phyloP scores from a whole-genome alignment of 2,329 filamentous ascomycete species.

The Neobulgaria alba region DNA sequence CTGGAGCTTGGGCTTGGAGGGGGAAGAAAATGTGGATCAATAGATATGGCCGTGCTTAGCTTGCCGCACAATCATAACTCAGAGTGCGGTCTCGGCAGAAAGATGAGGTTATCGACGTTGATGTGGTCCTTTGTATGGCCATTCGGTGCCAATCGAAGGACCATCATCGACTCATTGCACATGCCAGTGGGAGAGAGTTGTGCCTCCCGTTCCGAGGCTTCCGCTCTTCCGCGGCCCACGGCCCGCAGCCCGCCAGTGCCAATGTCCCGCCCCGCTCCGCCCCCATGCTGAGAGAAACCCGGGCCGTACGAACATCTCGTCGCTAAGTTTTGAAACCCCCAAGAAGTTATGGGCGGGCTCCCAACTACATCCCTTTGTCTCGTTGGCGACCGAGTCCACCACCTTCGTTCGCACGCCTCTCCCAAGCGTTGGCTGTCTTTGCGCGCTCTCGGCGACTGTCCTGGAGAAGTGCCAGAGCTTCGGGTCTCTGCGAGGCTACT shows the following conservation, averaged over 20 bases:
- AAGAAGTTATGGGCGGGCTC: not conserved
- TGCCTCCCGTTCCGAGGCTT: too few species aligned
- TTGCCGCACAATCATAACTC: not conserved
- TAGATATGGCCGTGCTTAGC: not conserved
- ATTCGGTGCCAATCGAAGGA: too few species aligned
- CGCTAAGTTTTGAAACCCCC: not conserved
- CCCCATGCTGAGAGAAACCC: too few species aligned
- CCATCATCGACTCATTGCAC: too few species aligned
- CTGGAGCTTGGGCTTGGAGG: not conserved
- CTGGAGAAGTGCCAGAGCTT: slow-evolving; percentile 27
- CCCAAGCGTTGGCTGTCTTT: slow-evolving; percentile 25
- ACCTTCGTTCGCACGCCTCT: slow-evolving; percentile 13
- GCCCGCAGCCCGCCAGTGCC: too few species aligned
- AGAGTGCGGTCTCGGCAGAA: too few species aligned
- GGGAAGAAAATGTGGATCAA: not conserved
- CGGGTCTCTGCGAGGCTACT: slow-evolving; percentile 25
- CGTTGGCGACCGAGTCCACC: slow-evolving; percentile 11
- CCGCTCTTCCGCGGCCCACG: too few species aligned
- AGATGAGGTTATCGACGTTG: too few species aligned
- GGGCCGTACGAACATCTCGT: not conserved
- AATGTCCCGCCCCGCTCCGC: too few species aligned
- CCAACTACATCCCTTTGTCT: not conserved
- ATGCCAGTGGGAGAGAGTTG: too few species aligned
- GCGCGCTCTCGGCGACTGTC: slow-evolving; percentile 25
- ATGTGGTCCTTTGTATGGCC: too few species aligned